A percentile compares a stretch with the other conserved stretches of the same genome.
Conservation (phyloP, 371 early-diverging fungal genomes). For the Nematocida major region DNA sequence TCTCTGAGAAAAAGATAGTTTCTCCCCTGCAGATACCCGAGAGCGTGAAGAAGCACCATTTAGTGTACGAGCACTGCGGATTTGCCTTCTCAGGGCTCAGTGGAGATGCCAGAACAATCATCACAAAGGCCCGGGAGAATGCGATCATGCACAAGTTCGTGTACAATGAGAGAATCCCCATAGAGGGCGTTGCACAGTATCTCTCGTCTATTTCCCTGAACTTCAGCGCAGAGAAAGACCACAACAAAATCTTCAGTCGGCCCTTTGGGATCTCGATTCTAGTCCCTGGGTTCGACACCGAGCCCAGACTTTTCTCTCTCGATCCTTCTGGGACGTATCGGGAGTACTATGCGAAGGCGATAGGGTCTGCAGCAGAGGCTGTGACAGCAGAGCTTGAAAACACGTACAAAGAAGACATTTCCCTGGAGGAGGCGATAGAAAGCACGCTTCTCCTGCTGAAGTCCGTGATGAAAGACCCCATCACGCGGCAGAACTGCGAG, state of each 20-base stretch:
- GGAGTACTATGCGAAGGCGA: constrained; percentile 83
- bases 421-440: constrained; percentile 75
- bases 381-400: constrained; percentile 91
- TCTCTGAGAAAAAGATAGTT: constrained; percentile 64
- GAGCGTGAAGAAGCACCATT: constrained; percentile 63
- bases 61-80: constrained; percentile 60
- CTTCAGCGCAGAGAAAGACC: constrained; percentile 62
- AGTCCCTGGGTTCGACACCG: constrained; percentile 89
- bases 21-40: constrained; percentile 56
- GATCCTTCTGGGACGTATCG: constrained; percentile 90
- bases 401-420: constrained; percentile 70
- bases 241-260: constrained; percentile 66
- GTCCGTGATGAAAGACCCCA: constrained; percentile 98
- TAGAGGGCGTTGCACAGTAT: constrained; percentile 58
- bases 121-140: constrained; percentile 55
- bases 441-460: constrained; percentile 86
- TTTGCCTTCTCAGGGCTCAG: constrained; percentile 62
- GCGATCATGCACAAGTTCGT: constrained; percentile 54
- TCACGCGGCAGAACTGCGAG: constrained; percentile 84
- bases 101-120: constrained; percentile 63
- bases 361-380: constrained; percentile 92
- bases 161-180: constrained; percentile 57
- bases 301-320: constrained; percentile 87
- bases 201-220: constrained; percentile 59
- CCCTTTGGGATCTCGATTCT: constrained; percentile 96